phyloP scores from a whole-genome alignment of 2,329 filamentous ascomycete genomes.

The Emergomyces africanus region DNA sequence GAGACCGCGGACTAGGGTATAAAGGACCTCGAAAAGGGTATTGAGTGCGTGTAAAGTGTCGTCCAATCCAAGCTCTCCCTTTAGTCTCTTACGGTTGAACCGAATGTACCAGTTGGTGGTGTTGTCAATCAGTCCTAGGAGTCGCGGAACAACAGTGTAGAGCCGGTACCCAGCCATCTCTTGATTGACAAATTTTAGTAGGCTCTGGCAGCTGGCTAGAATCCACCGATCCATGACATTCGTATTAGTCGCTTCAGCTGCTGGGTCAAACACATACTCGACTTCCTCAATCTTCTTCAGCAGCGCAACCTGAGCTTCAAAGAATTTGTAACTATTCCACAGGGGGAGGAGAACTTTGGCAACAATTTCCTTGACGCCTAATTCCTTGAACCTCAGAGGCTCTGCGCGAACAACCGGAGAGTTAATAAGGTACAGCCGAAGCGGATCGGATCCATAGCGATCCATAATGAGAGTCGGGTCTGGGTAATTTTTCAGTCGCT shows the following conservation, averaged over 20 bases:
- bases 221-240: slow-evolving; percentile 98
- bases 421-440: slow-evolving; percentile 93
- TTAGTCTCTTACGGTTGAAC: slow-evolving; percentile 81
- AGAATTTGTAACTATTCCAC: slow-evolving; percentile 98
- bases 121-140: slow-evolving; percentile 78
- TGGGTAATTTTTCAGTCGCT: slow-evolving; percentile 91
- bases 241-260: slow-evolving; percentile 59
- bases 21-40: slow-evolving; percentile 86
- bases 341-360: slow-evolving; percentile 79
- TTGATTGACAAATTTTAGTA: slow-evolving; percentile 80
- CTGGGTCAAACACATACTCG: slow-evolving; percentile 67
- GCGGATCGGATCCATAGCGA: slow-evolving; percentile 80
- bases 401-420: slow-evolving; percentile 89
- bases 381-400: slow-evolving; percentile 79
- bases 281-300: slow-evolving; percentile 73
- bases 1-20: slow-evolving; percentile 72
- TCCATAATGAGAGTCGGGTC: slow-evolving; percentile 73
- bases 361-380: slow-evolving; percentile 88
- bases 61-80: slow-evolving; percentile 73
- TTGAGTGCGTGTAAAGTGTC: slow-evolving; percentile 88
- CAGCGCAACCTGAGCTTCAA: slow-evolving; percentile 73
- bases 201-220: slow-evolving; percentile 77
- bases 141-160: slow-evolving; percentile 81
- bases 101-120: slow-evolving; percentile 99
- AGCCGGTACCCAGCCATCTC: slow-evolving; percentile 75